Base-by-base conservation (phyloP, 495 filamentous ascomycete species). In the Lophiotrema nucula region DNA sequence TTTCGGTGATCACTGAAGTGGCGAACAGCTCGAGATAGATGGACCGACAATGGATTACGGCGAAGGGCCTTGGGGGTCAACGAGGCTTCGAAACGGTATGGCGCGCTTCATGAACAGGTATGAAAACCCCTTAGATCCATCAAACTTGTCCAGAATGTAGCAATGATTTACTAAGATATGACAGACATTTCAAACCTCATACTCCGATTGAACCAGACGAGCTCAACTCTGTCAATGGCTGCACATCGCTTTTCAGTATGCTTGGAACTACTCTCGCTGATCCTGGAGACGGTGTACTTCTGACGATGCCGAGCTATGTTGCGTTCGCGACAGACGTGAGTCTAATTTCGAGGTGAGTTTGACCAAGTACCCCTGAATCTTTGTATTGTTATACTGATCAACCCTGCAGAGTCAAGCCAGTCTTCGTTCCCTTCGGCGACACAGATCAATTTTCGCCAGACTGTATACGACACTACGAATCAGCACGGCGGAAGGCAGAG, bases 271-370 rank as follows among this genome's bases (percentile, higher is more conserved):
- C 31, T 8, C 31, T 35, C 8, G 15, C 31, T 35, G 31, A 66
- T 35, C 57, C 66, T 2, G 66, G 66, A 11, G 62, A 68, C 37
- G 66, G 66, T 27, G 50, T 70, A 25, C 41, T 70, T n/a, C 50
- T 70, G 8, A 26, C 58, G 3, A 33, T 51, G 42, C 67, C 67
- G 12, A 47, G 27, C 33, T 70, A 70, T 37, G 19, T 45, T 35
- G 66, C 65, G 4, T 67, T 67, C 33, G 42, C 24, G 5, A 16
- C 13, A 8, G 66, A 69, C 33, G 64, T 69, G 25, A 45, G 60
- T 4, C 16, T 45, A 2, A 38, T 60, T 33, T 55, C 59, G 4
- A 46, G 39, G 53, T 56, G 48, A 47, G 50, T 47, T 37, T n/a
- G n/a, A n/a, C n/a, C n/a, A n/a, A n/a, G n/a, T n/a, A n/a, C n/a